phyloP scores from a whole-genome alignment of 177 flowering plant genomes.

The Vitis hybrid region DNA sequence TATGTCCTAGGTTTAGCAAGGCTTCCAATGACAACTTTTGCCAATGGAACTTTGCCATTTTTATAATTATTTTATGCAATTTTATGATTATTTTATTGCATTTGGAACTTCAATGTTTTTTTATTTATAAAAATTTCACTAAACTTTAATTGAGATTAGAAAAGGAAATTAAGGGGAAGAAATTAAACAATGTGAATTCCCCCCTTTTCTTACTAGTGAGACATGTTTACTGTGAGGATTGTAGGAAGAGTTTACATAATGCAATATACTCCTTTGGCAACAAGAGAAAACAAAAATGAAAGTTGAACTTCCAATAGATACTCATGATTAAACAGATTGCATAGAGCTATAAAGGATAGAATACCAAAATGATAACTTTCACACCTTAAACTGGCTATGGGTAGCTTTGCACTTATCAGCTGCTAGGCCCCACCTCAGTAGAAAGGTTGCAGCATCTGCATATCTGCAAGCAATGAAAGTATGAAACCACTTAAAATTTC shows the following conservation, averaged over 20 bases:
- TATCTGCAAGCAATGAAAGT: conserved; percentile 40
- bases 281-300: neutral
- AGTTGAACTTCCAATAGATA: neutral
- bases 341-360: neutral
- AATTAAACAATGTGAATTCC: too few relatives aligned
- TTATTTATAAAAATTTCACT: too few relatives aligned
- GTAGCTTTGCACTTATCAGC: conserved; percentile 86
- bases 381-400: conserved; percentile 91
- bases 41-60: too few relatives aligned
- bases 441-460: conserved; percentile 76
- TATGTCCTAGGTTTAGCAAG: too few relatives aligned
- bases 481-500: neutral
- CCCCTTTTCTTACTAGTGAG: too few relatives aligned
- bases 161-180: too few relatives aligned
- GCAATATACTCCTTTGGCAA: neutral
- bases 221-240: too few relatives aligned
- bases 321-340: neutral
- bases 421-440: conserved; percentile 72
- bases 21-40: too few relatives aligned
- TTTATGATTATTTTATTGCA: too few relatives aligned
- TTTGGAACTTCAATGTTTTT: too few relatives aligned
- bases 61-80: too few relatives aligned
- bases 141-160: too few relatives aligned
- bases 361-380: neutral
- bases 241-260: neutral